These are phyloP conservation scores for Pseudocohnilembus persalinus DNA, from an alignment of 169 alveolate genomes.

Conservation along the genomic window DNA sequence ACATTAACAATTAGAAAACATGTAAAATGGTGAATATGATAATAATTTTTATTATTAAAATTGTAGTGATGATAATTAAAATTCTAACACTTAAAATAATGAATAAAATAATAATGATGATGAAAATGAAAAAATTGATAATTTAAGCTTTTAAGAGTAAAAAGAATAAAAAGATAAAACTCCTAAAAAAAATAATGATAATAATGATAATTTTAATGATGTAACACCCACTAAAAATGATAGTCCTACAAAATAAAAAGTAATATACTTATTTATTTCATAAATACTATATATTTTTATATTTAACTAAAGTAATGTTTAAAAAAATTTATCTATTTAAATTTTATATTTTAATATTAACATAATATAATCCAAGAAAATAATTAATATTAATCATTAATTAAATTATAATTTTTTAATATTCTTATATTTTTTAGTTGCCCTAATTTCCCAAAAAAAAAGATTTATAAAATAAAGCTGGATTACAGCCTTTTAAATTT, in stretches of 20 bases:
- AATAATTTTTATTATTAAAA: too few species aligned
- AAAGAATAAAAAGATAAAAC: not conserved
- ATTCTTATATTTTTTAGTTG: not conserved
- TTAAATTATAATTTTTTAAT: not conserved
- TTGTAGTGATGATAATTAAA: too few species aligned
- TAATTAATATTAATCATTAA: not conserved
- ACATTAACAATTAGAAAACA: too few species aligned
- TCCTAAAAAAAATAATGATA: not conserved
- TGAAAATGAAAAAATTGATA: slow-evolving; percentile 2
- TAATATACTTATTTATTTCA: not conserved
- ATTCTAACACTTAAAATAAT: too few species aligned
- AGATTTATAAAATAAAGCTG: not conserved
- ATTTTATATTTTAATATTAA: not conserved
- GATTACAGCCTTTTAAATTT: slow-evolving; percentile 6
- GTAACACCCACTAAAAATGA: too few species aligned
- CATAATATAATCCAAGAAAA: not conserved
- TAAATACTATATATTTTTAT: not conserved
- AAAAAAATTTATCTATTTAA: not conserved
- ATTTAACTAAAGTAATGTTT: not conserved
- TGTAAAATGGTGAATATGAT: too few species aligned
- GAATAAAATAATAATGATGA: too few species aligned
- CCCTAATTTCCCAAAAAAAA: not conserved
- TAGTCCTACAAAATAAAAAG: too few species aligned
- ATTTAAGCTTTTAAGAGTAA: not conserved
- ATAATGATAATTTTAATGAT: not conserved